phyloP scores from a whole-genome alignment of 2,329 filamentous ascomycete genomes.

The Ophiocordyceps camponoti-floridani region DNA sequence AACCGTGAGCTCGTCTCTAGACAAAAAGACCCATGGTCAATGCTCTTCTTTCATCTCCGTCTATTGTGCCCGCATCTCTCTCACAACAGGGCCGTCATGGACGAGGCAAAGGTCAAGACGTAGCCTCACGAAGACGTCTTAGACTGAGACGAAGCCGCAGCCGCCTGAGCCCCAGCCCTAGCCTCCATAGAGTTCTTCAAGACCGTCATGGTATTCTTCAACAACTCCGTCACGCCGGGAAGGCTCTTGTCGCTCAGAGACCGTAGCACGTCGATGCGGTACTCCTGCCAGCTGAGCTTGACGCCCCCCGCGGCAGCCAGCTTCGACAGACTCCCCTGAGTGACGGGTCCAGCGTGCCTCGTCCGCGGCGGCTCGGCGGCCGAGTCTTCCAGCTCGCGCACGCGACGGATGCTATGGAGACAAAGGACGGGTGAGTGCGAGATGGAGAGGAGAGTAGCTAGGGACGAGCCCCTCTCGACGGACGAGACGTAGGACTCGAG shows the following conservation, averaged over 20 bases:
- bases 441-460: slow-evolving; percentile 36
- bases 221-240: slow-evolving; percentile 48
- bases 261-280: slow-evolving; percentile 52
- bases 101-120: too few species aligned
- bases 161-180: slow-evolving; percentile 6
- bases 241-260: slow-evolving; percentile 48
- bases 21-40: too few species aligned
- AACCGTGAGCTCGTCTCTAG: too few species aligned
- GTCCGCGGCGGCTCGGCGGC: slow-evolving; percentile 23
- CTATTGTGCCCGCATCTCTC: too few species aligned
- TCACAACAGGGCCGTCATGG: too few species aligned
- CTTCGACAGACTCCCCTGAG: slow-evolving; percentile 43
- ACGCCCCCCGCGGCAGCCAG: slow-evolving; percentile 49
- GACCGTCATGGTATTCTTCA: slow-evolving; percentile 69
- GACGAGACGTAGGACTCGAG: slow-evolving; percentile 29
- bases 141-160: neutral
- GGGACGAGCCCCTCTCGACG: slow-evolving; percentile 26
- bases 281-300: slow-evolving; percentile 52
- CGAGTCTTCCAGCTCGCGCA: slow-evolving; percentile 40
- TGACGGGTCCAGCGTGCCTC: slow-evolving; percentile 51
- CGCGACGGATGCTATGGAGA: slow-evolving; percentile 32
- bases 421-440: slow-evolving; percentile 41
- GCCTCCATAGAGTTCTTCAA: slow-evolving; percentile 33
- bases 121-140: too few species aligned
- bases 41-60: too few species aligned